Evolutionary conservation across 163 green algal genomes (phyloP), one percentile per base, ranked within the genome.

Genomic region (Scenedesmus sp.): DNA sequence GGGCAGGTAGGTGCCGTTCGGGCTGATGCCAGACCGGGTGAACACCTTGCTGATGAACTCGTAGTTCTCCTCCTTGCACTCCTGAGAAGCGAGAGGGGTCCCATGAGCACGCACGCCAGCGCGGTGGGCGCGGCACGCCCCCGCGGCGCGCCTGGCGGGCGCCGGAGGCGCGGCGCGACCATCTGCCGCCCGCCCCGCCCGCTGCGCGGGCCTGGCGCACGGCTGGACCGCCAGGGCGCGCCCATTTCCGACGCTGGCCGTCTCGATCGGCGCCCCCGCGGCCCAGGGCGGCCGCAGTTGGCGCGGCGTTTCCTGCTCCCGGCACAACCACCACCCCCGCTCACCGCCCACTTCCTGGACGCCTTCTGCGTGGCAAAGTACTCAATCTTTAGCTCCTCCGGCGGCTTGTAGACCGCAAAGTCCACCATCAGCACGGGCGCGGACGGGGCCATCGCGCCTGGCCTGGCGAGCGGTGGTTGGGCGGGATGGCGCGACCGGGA

Each of bases 1-100:
- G 6, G 84, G 87, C 58, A 91, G 80, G 74, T 87, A 91, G 33
- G 82, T 87, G 51, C 48, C 72, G 53, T 57, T 64, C 14, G 83
- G 70, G 39, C 65, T 82, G 39, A 91, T 75, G 28, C 87, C 87
- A 36, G 71, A 83, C 56, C 80, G 80, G 1, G 63, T 28, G 60
- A 86, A 87, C 7, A 87, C 67, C 39, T 77, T 77, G 56, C 31
- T 71, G 45, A 77, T 83, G 54, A 83, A 83, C 42, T 83, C 75
- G 42, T 77, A 72, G 44, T 83, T 83, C 42, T 83, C 64, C 1
- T 83, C 64, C 24, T 77, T 56, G 53, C 63, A 75, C 28, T 81
- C 74, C 74, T 81, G 74, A 29, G 42, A 15, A 39, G 11, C 5
- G 20, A 13, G 2, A 4, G n/a, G 54, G 15, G n/a, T n/a, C n/a